Evolutionary conservation across 371 early-diverging fungal species (phyloP).

Genomic region (Mucor lusitanicus): DNA sequence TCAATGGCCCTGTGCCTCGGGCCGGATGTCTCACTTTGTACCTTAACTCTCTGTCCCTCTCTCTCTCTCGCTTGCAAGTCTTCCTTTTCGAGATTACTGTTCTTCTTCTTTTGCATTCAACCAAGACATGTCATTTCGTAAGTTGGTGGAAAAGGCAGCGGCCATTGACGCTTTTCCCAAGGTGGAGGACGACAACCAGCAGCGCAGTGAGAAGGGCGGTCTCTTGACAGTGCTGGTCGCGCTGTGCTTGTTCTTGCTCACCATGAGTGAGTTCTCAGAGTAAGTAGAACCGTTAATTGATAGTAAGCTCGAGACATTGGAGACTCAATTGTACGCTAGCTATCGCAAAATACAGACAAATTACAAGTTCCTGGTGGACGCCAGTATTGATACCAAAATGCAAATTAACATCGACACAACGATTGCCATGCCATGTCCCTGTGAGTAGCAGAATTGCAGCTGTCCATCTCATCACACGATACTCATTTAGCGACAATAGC

Average conservation of each 20-base stretch:
- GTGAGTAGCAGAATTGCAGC: conserved; percentile 41
- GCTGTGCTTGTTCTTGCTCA: conserved; percentile 63
- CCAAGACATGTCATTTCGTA: conserved; percentile 21
- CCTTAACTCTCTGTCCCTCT: no score
- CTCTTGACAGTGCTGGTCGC: conserved; percentile 73
- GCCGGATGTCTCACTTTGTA: not conserved
- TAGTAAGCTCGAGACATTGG: not conserved
- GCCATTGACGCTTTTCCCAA: conserved; percentile 88
- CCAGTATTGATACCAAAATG: conserved; percentile 61
- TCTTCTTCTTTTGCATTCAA: not conserved
- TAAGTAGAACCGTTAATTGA: conserved; percentile 33
- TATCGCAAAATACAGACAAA: conserved; percentile 59
- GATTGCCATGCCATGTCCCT: conserved; percentile 87
- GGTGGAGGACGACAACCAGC: conserved; percentile 78
- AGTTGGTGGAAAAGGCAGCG: conserved; percentile 32
- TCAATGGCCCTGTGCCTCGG: not conserved
- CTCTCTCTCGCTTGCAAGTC: not conserved
- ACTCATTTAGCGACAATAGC: conserved; percentile 3
- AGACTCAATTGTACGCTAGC: conserved; percentile 10
- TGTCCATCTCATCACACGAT: not conserved
- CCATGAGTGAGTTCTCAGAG: conserved; percentile 68
- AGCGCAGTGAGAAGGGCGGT: conserved; percentile 80
- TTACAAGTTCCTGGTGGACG: conserved; percentile 83
- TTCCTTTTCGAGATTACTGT: not conserved
- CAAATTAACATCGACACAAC: conserved; percentile 87